phyloP scores from a whole-genome alignment of 495 filamentous ascomycete species.

The Diplogelasinospora grovesii region DNA sequence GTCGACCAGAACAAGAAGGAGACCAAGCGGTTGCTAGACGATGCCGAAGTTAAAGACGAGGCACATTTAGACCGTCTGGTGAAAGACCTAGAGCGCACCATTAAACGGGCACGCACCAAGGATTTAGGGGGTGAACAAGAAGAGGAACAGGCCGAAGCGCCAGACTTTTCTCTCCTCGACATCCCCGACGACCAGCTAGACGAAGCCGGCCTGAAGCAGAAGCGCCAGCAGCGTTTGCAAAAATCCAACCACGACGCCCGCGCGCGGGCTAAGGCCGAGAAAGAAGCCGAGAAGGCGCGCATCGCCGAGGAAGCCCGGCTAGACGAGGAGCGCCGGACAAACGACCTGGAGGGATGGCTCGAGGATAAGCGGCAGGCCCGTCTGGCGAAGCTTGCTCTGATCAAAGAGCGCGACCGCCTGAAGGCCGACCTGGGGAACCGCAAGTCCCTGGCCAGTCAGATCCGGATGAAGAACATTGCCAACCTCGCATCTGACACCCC shows the following conservation, averaged over 20 bases:
- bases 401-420: conserved; percentile 87
- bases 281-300: conserved; percentile 81
- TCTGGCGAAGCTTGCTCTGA: conserved; percentile 65
- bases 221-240: conserved; percentile 82
- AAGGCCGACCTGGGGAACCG: conserved; percentile 91
- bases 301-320: conserved; percentile 72
- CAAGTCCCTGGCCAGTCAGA: conserved; percentile 89
- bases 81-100: conserved; percentile 79
- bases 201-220: conserved; percentile 81
- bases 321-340: conserved; percentile 77
- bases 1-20: conserved; percentile 77
- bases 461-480: conserved; percentile 97
- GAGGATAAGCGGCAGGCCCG: conserved; percentile 69
- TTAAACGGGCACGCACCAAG: conserved; percentile 82
- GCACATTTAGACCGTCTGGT: conserved; percentile 69
- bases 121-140: conserved; percentile 81
- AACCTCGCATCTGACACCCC: conserved; percentile 91
- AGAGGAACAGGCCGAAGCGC: conserved; percentile 68
- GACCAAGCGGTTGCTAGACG: conserved; percentile 72
- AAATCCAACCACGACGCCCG: conserved; percentile 92
- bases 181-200: conserved; percentile 87
- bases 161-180: conserved; percentile 81
- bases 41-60: conserved; percentile 89
- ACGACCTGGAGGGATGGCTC: conserved; percentile 82
- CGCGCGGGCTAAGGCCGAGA: conserved; percentile 87